A percentile compares a stretch with the other conserved stretches of the same genome.
Evolutionary conservation across 2,329 filamentous ascomycete genomes (phyloP).

Genomic region (Xylaria sp.): DNA sequence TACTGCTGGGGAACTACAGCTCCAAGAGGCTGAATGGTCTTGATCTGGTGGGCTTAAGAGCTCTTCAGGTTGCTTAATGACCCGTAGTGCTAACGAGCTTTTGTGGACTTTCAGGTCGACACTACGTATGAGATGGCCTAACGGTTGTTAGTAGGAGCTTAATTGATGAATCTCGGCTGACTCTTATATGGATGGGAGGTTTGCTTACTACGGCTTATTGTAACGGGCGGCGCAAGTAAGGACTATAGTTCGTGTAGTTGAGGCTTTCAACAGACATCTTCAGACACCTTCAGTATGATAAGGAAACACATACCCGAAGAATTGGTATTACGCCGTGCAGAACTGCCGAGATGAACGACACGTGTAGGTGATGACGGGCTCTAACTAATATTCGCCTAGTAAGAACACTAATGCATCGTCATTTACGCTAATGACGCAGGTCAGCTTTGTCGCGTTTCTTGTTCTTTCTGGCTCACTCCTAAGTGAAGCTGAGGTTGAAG

Average conservation of each 20-base stretch:
- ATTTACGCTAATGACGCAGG: conserved; percentile 19
- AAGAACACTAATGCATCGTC: conserved; percentile 12
- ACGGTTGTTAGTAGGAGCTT: neutral
- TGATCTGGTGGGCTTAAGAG: neutral
- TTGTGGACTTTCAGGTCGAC: neutral
- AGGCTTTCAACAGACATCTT: neutral
- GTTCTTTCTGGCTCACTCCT: neutral
- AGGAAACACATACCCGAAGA: conserved; percentile 18
- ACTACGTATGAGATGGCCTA: neutral
- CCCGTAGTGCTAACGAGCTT: neutral
- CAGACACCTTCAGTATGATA: neutral
- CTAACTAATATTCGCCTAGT: conserved; percentile 18
- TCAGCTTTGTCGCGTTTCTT: neutral
- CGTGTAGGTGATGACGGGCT: neutral
- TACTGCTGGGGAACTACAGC: neutral
- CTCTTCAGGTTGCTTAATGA: neutral
- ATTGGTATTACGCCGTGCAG: conserved; percentile 5
- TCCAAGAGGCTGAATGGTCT: neutral
- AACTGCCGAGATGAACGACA: conserved; percentile 33
- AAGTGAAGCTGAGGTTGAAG: neutral
- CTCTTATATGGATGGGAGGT: neutral
- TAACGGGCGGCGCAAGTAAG: neutral
- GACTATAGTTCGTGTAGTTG: neutral
- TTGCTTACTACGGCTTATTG: conserved; percentile 13
- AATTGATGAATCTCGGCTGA: neutral